These are phyloP conservation scores for Flaveria floridana DNA, from an alignment of 140 eudicot genomes.

Conservation along the genomic window DNA sequence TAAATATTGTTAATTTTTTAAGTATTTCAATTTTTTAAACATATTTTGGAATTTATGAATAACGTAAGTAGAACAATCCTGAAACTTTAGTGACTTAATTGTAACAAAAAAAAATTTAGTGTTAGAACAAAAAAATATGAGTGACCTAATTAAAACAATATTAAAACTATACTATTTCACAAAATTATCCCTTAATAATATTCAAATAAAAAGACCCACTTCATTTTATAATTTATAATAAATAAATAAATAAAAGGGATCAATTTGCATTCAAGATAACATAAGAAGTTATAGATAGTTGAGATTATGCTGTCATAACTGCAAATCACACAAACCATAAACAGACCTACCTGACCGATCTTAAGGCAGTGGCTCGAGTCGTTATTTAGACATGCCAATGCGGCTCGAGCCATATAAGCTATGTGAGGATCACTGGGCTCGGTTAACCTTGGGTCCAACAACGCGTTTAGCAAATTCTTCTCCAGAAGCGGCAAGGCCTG, in stretches of 20 bases:
- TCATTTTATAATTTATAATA: neutral
- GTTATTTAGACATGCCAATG: constrained; percentile 44
- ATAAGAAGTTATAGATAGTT: too few relatives aligned
- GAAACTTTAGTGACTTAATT: too few relatives aligned
- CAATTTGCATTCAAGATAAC: neutral
- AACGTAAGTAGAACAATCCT: too few relatives aligned
- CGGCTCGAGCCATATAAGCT: constrained; percentile 47
- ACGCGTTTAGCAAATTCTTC: constrained; percentile 31
- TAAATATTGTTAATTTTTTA: too few relatives aligned
- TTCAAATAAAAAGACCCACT: neutral
- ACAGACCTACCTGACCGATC: constrained; percentile 41
- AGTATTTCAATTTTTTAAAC: too few relatives aligned
- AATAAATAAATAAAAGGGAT: neutral
- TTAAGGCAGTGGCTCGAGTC: constrained; percentile 28
- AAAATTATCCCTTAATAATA: too few relatives aligned
- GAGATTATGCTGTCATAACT: too few relatives aligned
- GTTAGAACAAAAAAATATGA: too few relatives aligned
- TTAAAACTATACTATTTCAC: too few relatives aligned
- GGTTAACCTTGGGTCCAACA: constrained; percentile 42
- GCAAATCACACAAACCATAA: neutral
- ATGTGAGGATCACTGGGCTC: constrained; percentile 28
- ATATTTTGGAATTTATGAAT: too few relatives aligned
- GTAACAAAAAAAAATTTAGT: too few relatives aligned
- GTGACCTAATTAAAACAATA: too few relatives aligned
- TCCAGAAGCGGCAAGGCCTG: constrained; percentile 52